Conservation (phyloP, 352 stramenopile genomes). For the Phytophthora capsici region DNA sequence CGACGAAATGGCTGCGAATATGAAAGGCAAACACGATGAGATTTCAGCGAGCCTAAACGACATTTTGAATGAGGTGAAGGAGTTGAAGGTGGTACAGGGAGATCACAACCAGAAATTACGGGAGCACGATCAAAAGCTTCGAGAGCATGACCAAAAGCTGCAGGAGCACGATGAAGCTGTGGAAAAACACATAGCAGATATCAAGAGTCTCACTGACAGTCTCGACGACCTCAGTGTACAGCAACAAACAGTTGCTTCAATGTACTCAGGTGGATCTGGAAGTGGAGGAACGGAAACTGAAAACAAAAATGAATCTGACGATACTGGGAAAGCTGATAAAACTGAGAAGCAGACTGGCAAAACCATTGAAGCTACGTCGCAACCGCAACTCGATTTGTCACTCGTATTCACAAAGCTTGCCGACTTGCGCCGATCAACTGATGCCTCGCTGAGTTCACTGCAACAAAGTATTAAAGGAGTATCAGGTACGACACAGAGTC, state of each 20-base stretch:
- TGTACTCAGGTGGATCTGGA: constrained; percentile 26
- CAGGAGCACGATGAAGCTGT: constrained; percentile 47
- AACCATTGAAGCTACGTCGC: constrained; percentile 13
- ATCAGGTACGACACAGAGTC: constrained; percentile 40
- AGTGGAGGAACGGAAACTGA: constrained; percentile 3
- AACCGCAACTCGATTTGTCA: constrained; percentile 68
- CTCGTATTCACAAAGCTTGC: constrained; percentile 85
- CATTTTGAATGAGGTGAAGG: constrained; percentile 61
- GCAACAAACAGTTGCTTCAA: constrained; percentile 46
- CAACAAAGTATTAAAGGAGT: constrained; percentile 58
- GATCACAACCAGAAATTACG: constrained; percentile 14
- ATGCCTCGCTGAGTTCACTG: constrained; percentile 63
- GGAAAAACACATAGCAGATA: constrained; percentile 56
- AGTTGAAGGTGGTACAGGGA: constrained; percentile 20
- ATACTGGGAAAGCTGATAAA: constrained; percentile 16
- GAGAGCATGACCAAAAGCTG: constrained; percentile 36
- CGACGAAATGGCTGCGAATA: constrained; percentile 19
- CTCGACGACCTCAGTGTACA: constrained; percentile 67
- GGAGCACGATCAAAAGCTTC: neutral
- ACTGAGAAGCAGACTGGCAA: constrained; percentile 10
- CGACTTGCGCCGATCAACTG: constrained; percentile 65
- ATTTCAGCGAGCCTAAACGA: neutral
- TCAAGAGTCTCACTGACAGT: constrained; percentile 51
- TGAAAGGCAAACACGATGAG: neutral
- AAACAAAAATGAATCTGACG: constrained; percentile 18